phyloP scores from a whole-genome alignment of 371 early-diverging fungal species.

The Quaeritorhiza haematococci region DNA sequence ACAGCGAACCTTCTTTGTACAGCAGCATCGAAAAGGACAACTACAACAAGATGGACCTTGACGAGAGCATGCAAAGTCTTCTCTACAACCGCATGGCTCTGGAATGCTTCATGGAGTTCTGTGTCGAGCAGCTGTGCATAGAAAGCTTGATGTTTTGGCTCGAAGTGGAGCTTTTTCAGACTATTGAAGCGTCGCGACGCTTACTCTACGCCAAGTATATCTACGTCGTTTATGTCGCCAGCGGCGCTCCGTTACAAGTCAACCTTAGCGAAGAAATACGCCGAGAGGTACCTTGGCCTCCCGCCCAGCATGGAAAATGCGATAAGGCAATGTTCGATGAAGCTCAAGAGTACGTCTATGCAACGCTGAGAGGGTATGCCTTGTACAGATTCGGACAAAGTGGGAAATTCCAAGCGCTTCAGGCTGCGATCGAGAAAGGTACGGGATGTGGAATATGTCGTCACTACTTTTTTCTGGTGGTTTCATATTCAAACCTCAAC shows the following conservation, averaged over 20 bases:
- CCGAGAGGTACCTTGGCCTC: conserved; percentile 37
- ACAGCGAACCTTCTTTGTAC: too few species aligned
- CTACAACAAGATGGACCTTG: too few species aligned
- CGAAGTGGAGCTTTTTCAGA: conserved; percentile 48
- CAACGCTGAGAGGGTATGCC: conserved; percentile 49
- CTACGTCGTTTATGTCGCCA: conserved; percentile 46
- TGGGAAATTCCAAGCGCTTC: conserved; percentile 8
- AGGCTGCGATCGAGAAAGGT: neutral
- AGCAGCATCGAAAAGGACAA: too few species aligned
- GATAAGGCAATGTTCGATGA: conserved; percentile 54
- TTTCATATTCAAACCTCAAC: too few species aligned
- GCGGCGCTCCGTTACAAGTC: conserved; percentile 45
- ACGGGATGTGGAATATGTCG: too few species aligned
- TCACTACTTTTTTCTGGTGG: too few species aligned
- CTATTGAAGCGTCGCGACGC: neutral
- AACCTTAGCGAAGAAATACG: conserved; percentile 53
- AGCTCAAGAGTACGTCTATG: conserved; percentile 53
- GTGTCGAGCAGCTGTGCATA: conserved; percentile 49
- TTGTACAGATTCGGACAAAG: conserved; percentile 51
- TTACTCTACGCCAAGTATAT: conserved; percentile 41
- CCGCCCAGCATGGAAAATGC: conserved; percentile 6
- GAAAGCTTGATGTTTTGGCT: conserved; percentile 59
- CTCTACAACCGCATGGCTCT: conserved; percentile 47
- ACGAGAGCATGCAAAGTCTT: conserved; percentile 41
- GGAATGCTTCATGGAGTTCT: conserved; percentile 49